Base-by-base conservation (phyloP, 768 basidiomycete genomes). In the Lactarius quietus region DNA sequence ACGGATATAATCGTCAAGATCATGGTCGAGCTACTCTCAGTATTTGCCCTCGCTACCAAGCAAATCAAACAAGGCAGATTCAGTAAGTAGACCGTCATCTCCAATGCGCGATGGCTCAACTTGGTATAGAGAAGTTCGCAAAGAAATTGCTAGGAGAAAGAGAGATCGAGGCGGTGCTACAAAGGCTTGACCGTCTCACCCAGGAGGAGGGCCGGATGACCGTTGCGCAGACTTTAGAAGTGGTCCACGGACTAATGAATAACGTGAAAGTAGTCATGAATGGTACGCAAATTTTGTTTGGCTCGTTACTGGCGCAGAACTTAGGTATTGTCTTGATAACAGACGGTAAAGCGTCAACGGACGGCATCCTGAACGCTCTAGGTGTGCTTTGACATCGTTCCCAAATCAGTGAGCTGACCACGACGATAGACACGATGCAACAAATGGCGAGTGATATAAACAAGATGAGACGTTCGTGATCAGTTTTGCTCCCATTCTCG, bases 131-230 rank as follows among this genome's bases (percentile, higher is more conserved):
- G 36, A 63, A 58, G 33, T 41, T 63, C 2, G 28, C 41, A 10
- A 57, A 29, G 48, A 52, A 57, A 36, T n/a, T 63, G 6, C n/a
- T 57, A 2, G 62, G 62, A 51, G 56, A 63, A 9, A 63, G 57
- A 17, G 62, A 58, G 3, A 57, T 63, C 4, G 36, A 58, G 10
- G 48, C 28, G 1, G n/a, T 23, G 1, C 28, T 58, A 9, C 14
- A 33, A 36, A 57, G 57, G 36, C 26, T 63, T 1, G 38, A 53
- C 23, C 51, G 38, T 20, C 63, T 59, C 29, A 59, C 57, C 2
- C 29, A 41, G n/a, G 57, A 64, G 7, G 63, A 64, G 23, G 39
- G 26, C 23, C 63, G 51, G 23, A 29, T 38, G 8, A 53, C 51
- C 10, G 51, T 20, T 1, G 57, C 63, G 0, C 57, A 64, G 31